Base-by-base conservation (phyloP, 768 basidiomycete genomes). In the Pseudohyphozyma bogoriensis region DNA sequence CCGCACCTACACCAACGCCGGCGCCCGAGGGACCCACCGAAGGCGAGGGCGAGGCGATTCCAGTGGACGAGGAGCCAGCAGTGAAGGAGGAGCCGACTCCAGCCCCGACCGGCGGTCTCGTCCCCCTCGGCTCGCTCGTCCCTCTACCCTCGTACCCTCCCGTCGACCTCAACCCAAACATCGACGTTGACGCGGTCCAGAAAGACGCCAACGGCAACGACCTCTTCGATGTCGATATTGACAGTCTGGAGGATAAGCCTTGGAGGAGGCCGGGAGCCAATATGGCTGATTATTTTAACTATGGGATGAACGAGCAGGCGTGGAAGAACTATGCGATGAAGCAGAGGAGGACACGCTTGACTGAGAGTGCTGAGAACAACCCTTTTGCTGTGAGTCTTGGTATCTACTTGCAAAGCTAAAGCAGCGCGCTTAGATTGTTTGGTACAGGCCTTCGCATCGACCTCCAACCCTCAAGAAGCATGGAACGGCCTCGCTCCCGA, bases 261-360 rank as follows among this genome's bases (percentile, higher is more conserved):
- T 99, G 95, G 95, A 78, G 95, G 63, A 76, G 84, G 60, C 86
- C 91, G 11, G 95, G 95, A 36, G 84, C 87, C 6, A 90, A 95
- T 76, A 79, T 95, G 62, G 86, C 87, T 67, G 92, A 96, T 76
- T 99, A 91, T 86, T 99, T 99, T 76, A 97, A 99, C 74, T 97
- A 95, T 68, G 95, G 95, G 0, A 97, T 97, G 70, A 95, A 99
- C 73, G 95, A 99, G 75, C 80, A 88, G 20, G 87, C 86, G 36
- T 99, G 91, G 90, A 87, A 89, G 71, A 85, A 84, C 44, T 99
- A 93, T 70, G 87, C 85, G 68, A 85, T 87, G 73, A 81, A 88
- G 68, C 79, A 89, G 68, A 79, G 86, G 44, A 86, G 89, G 58
- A 72, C 89, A 53, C 85, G 86, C 3, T 88, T 89, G 59, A 78